These are phyloP conservation scores for Phialophora verrucosa DNA, from an alignment of 2,329 filamentous ascomycete genomes.

Conservation along the genomic window DNA sequence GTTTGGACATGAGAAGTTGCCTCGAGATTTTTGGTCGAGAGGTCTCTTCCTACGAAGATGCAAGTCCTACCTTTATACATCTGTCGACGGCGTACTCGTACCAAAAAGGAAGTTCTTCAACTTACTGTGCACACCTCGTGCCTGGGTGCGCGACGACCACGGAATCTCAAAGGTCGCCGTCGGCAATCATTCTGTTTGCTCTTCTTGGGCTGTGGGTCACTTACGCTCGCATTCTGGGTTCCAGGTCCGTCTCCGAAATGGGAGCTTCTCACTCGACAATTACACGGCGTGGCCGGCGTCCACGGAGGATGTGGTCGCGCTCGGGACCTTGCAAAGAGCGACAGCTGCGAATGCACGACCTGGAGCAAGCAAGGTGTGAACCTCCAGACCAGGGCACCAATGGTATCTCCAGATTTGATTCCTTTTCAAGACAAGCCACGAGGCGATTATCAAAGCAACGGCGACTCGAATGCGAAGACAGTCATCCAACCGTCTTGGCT, in stretches of 20 bases:
- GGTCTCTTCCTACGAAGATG: background rate
- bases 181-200: background rate
- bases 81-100: background rate
- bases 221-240: background rate
- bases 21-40: background rate
- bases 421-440: conserved; percentile 7
- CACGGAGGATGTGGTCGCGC: background rate
- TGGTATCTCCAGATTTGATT: background rate
- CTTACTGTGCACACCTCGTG: background rate
- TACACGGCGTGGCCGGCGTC: background rate
- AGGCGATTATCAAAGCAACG: background rate
- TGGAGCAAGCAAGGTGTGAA: too few species aligned
- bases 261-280: background rate
- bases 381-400: conserved; percentile 7
- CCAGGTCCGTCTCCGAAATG: background rate
- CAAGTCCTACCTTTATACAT: conserved; percentile 3
- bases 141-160: background rate
- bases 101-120: background rate
- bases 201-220: background rate
- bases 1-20: background rate
- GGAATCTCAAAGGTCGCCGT: background rate
- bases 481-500: conserved; percentile 2
- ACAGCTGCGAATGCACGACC: background rate
- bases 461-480: background rate
- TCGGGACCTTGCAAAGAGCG: background rate